Conservation (phyloP, 805 yeast species). For the Myxozyma neotropica region DNA sequence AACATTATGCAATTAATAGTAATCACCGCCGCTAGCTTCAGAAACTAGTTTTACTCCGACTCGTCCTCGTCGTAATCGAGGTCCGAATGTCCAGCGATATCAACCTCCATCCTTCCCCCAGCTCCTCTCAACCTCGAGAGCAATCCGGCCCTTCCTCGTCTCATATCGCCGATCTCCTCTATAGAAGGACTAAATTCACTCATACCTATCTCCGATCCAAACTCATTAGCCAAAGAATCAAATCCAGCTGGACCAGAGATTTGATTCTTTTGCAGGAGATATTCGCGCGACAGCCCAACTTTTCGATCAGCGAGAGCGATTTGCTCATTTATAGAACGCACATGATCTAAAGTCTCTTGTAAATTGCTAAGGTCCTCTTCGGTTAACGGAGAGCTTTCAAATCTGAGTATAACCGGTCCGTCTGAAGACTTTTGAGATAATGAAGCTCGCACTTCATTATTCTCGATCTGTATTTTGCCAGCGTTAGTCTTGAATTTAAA, state of each 20-base stretch:
- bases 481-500: not conserved
- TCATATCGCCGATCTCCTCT: not conserved
- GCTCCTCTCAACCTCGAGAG: not conserved
- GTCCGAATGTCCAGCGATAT: not conserved
- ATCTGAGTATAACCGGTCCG: conserved; percentile 3
- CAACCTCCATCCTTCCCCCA: not conserved
- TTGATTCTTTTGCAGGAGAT: not conserved
- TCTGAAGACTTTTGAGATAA: conserved; percentile 13
- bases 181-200: not conserved
- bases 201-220: not conserved
- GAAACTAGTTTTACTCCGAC: conserved; percentile 8
- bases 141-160: not conserved
- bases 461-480: conserved; percentile 10
- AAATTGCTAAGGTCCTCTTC: conserved; percentile 13
- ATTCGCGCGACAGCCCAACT: conserved; percentile 30
- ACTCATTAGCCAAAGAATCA: not conserved
- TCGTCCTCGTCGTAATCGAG: conserved; percentile 1
- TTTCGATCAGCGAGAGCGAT: conserved; percentile 18
- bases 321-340: conserved; percentile 21
- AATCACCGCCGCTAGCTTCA: no score
- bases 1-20: no score
- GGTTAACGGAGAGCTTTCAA: conserved; percentile 9
- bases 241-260: not conserved
- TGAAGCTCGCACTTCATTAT: conserved; percentile 12
- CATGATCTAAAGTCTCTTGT: conserved; percentile 6